These are phyloP conservation scores for Phytophthora sp. DNA, from an alignment of 352 stramenopile genomes.

Conservation along the genomic window DNA sequence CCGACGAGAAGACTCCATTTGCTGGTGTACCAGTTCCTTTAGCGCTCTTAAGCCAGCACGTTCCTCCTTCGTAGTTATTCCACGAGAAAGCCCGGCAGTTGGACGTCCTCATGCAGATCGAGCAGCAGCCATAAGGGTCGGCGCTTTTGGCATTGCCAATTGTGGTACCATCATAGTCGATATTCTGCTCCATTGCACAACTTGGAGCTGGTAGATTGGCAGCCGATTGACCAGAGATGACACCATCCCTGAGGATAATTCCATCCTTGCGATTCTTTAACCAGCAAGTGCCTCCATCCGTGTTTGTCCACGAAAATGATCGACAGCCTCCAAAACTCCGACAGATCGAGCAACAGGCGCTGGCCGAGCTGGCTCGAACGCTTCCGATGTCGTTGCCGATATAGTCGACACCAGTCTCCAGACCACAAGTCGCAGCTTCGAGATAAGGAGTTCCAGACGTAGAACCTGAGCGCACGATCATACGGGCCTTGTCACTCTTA, in stretches of 20 bases:
- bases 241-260: constrained; percentile 5
- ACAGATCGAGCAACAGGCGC: constrained; percentile 34
- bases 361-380: constrained; percentile 5
- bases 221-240: constrained; percentile 22
- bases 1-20: constrained; percentile 19
- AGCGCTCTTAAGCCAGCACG: constrained; percentile 70
- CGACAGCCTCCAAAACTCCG: constrained; percentile 30
- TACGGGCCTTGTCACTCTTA: constrained; percentile 35
- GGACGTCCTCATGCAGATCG: constrained; percentile 30
- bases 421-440: constrained; percentile 22
- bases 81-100: constrained; percentile 56
- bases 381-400: constrained; percentile 41
- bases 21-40: constrained; percentile 14
- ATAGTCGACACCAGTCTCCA: constrained; percentile 37
- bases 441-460: constrained; percentile 22
- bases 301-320: constrained; percentile 58
- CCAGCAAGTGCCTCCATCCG: constrained; percentile 59
- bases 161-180: constrained; percentile 33
- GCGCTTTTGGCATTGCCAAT: constrained; percentile 23
- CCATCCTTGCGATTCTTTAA: constrained; percentile 42
- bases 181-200: constrained; percentile 38
- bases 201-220: constrained; percentile 28
- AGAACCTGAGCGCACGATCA: constrained; percentile 20
- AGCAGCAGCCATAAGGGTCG: constrained; percentile 34
- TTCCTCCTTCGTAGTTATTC: constrained; percentile 53